Base-by-base conservation (phyloP, 345 rosid genomes). In the Rhodamnia rubescens region DNA sequence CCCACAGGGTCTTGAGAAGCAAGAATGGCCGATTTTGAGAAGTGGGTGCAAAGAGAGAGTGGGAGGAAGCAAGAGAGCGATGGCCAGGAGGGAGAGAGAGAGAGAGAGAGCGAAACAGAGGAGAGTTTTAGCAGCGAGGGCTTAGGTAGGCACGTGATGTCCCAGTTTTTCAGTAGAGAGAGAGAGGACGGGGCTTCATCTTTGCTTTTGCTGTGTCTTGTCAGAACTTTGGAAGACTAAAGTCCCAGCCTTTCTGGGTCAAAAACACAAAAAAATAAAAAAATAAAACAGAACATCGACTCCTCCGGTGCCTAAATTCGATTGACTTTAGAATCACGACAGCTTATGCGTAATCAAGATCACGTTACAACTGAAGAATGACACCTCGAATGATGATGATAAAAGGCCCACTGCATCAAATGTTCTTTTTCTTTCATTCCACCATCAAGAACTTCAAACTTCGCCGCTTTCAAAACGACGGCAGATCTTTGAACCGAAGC, bases 131-230 rank as follows among this genome's bases (percentile, higher is more conserved):
- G 87, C 53, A 81, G 1, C 36, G 85, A 88, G 85, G 83, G 90
- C 84, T 22, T 36, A 36, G 80, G 69, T 83, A 57, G 88, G 85
- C 95, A 93, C 95, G 95, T 94, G 95, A 91, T 86, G 88, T 52
- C 85, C 90, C 91, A 86, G 91, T 18, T 89, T 86, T 87, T 80
- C 50, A 32, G 24, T 11, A 52, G 1, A 81, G 49, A 36, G 42
- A 69, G 59, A 52, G 61, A 64, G 40, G 40, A 1, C 5, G 7
- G 74, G 4, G 2, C 74, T 36, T 36, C 6, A 11, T 21, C 29
- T 51, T 51, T 14, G 56, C 85, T 1, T 52, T 54, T 36, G 21
- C 55, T 13, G 26, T 69, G 74, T 74, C 44, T 11, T 80, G 83
- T 85, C 86, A 78, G 86, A 85, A 15, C 83, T 85, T 52, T 69